Percentiles rank a stretch among this genome's conserved stretches.
Conservation (phyloP, 148 eudicot species). For the Nyssa sinensis region DNA sequence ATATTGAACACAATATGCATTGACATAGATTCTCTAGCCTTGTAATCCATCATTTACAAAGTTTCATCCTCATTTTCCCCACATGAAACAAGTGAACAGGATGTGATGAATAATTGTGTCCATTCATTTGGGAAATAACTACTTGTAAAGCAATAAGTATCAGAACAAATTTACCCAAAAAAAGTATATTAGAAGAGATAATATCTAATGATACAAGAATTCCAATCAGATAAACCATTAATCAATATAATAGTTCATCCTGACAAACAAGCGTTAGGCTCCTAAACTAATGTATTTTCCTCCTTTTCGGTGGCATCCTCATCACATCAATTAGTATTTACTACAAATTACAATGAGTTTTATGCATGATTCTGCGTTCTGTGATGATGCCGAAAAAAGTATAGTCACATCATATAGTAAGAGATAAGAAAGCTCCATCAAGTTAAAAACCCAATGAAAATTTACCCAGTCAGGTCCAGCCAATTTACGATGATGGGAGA, state of each 20-base stretch:
- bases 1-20: conserved; percentile 43
- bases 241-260: neutral
- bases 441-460: too few species aligned
- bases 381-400: too few species aligned
- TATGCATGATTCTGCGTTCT: too few species aligned
- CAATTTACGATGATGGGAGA: too few species aligned
- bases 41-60: conserved; percentile 89
- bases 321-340: too few species aligned
- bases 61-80: conserved; percentile 85
- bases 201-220: conserved; percentile 1
- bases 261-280: neutral
- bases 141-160: conserved; percentile 56
- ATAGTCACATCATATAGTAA: too few species aligned
- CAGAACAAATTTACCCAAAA: too few species aligned
- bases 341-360: too few species aligned
- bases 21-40: conserved; percentile 73
- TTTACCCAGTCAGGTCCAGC: too few species aligned
- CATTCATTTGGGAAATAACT: conserved; percentile 89
- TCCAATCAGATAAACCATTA: neutral
- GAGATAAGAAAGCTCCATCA: too few species aligned
- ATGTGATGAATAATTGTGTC: conserved; percentile 83
- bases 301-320: too few species aligned
- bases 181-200: neutral
- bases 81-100: conserved; percentile 73
- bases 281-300: too few species aligned